Evolutionary conservation across 345 rosid genomes (phyloP).

Genomic region (Hibiscus mutabilis): DNA sequence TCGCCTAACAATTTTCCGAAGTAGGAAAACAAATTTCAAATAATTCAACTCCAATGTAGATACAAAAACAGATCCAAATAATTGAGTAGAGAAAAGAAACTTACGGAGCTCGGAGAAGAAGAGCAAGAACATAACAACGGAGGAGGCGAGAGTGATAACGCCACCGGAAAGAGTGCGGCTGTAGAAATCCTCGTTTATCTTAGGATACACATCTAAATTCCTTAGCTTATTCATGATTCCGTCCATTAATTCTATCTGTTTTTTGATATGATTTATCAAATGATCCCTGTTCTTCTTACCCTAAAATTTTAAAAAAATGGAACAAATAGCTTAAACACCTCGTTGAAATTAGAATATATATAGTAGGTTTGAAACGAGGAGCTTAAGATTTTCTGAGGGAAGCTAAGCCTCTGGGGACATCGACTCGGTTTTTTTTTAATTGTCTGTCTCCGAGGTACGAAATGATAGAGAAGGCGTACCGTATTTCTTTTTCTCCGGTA

Average conservation of each 20-base stretch:
- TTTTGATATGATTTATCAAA: no score
- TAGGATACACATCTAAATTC: slow-evolving; percentile 91
- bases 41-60: not conserved
- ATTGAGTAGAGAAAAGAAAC: slow-evolving; percentile 10
- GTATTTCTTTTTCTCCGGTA: not conserved
- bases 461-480: not conserved
- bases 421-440: no score
- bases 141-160: slow-evolving; percentile 75
- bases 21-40: not conserved
- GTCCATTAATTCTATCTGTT: slow-evolving; percentile 36
- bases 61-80: slow-evolving; percentile 4
- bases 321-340: not conserved
- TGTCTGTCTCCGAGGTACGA: not conserved
- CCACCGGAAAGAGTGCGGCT: slow-evolving; percentile 97
- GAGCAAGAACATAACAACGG: slow-evolving; percentile 86
- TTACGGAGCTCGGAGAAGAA: slow-evolving; percentile 93
- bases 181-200: slow-evolving; percentile 93
- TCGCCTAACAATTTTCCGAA: not conserved
- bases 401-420: not conserved
- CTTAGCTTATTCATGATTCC: slow-evolving; percentile 63
- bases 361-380: not conserved
- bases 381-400: not conserved
- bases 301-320: not conserved
- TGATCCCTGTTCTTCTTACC: not conserved
- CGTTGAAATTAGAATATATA: not conserved